phyloP scores from a whole-genome alignment of 345 rosid species.

The Aquilaria yunnanensis region DNA sequence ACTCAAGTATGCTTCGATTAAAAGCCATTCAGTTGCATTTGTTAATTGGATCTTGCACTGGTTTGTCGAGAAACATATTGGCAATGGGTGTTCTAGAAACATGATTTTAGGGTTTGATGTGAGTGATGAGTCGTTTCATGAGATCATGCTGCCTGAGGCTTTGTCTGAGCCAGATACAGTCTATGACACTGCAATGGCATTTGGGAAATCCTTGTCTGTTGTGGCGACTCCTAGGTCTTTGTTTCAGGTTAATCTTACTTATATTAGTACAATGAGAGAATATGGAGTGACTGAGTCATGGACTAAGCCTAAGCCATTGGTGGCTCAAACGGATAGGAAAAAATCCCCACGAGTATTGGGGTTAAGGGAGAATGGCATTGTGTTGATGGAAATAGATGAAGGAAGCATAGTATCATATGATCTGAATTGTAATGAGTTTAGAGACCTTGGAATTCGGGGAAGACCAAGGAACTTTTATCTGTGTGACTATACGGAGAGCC shows the following conservation, averaged over 20 bases:
- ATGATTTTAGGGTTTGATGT: slow-evolving; percentile 5
- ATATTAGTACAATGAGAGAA: slow-evolving; percentile 3
- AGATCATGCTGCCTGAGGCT: slow-evolving; percentile 7
- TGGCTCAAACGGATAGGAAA: not conserved
- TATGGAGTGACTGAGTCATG: slow-evolving; percentile 5
- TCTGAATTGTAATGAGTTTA: not conserved
- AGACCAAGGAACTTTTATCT: not conserved
- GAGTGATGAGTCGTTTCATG: slow-evolving; percentile 2
- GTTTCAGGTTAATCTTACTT: not conserved
- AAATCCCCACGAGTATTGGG: not conserved
- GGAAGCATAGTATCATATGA: not conserved
- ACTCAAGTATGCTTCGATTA: not conserved
- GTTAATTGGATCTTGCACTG: slow-evolving; percentile 5
- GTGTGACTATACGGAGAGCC: slow-evolving; percentile 5
- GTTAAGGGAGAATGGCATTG: not conserved
- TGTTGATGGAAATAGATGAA: not conserved
- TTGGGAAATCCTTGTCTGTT: no score
- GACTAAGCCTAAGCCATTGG: slow-evolving; percentile 1
- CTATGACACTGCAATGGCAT: no score
- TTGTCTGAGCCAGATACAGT: not conserved
- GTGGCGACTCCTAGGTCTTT: no score
- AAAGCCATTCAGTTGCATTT: not conserved
- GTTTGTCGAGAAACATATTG: slow-evolving; percentile 3
- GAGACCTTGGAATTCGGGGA: not conserved
- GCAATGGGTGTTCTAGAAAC: not conserved